Evolutionary conservation across 352 stramenopile genomes (phyloP).

Genomic region (Globisporangium camurandrum): DNA sequence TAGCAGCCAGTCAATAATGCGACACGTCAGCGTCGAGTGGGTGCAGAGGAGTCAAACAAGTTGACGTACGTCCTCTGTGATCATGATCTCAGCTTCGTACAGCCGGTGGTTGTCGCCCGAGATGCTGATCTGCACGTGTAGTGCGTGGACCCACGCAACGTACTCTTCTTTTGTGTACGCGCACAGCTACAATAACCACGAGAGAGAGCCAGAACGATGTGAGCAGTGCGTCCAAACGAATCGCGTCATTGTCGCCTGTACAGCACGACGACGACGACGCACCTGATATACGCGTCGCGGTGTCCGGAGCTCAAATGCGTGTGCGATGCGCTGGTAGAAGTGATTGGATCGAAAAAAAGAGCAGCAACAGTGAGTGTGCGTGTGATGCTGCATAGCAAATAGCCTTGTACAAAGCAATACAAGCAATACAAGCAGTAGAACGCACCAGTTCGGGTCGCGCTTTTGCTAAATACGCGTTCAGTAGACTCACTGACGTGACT

Average conservation of each 20-base stretch:
- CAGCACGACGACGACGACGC: no score
- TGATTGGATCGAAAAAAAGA: background rate
- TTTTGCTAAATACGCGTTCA: slow-evolving; percentile 69
- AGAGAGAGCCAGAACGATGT: background rate
- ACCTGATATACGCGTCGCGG: slow-evolving; percentile 67
- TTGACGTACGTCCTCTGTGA: slow-evolving; percentile 69
- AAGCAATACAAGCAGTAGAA: background rate
- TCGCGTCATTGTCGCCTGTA: no score
- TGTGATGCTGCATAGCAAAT: no score
- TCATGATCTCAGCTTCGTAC: slow-evolving; percentile 78
- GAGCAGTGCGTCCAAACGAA: no score
- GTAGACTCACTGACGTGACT: slow-evolving; percentile 71
- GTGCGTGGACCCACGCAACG: slow-evolving; percentile 71
- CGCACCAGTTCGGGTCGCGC: slow-evolving; percentile 65
- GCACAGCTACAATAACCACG: slow-evolving; percentile 35
- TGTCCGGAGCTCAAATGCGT: slow-evolving; percentile 76
- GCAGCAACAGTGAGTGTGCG: background rate
- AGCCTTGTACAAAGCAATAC: no score
- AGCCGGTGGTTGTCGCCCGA: slow-evolving; percentile 73
- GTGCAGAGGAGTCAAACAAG: background rate
- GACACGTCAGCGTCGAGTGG: background rate
- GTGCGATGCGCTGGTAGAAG: slow-evolving; percentile 40
- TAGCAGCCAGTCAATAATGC: no score
- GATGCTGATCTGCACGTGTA: slow-evolving; percentile 76
- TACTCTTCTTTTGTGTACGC: slow-evolving; percentile 74